Conservation (phyloP, 257 asterid species). For the Solanum clarkiae region DNA sequence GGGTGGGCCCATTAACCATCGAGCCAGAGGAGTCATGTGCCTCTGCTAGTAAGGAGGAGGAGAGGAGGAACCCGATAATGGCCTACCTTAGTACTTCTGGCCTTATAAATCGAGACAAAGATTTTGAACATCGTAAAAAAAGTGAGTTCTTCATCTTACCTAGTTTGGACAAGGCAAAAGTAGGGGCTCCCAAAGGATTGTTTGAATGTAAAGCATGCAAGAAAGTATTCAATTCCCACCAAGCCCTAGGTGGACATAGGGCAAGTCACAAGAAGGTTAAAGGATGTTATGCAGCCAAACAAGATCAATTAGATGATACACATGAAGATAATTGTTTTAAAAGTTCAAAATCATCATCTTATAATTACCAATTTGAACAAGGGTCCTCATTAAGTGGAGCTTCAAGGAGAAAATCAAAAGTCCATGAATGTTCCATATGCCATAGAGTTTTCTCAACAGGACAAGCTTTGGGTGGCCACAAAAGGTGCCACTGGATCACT, state of each 20-base stretch:
- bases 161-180: conserved; percentile 19
- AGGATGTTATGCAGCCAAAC: conserved; percentile 81
- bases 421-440: conserved; percentile 88
- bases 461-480: conserved; percentile 94
- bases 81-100: conserved; percentile 3
- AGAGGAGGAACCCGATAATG: conserved; percentile 19
- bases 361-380: conserved; percentile 30
- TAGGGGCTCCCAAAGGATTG: conserved; percentile 35
- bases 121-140: neutral
- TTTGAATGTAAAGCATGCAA: conserved; percentile 92
- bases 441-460: conserved; percentile 78
- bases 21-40: conserved; percentile 76
- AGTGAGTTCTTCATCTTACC: neutral
- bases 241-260: conserved; percentile 87
- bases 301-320: conserved; percentile 34
- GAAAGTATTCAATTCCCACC: conserved; percentile 89
- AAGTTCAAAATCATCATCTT: conserved; percentile 21
- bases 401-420: conserved; percentile 53
- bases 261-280: conserved; percentile 93
- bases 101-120: neutral
- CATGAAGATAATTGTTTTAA: conserved; percentile 33
- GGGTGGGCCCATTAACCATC: conserved; percentile 19
- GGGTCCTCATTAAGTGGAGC: conserved; percentile 29
- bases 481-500: conserved; percentile 90
- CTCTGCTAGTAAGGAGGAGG: conserved; percentile 65